phyloP scores from a whole-genome alignment of 441 rosid genomes.

The Sinapis alba region DNA sequence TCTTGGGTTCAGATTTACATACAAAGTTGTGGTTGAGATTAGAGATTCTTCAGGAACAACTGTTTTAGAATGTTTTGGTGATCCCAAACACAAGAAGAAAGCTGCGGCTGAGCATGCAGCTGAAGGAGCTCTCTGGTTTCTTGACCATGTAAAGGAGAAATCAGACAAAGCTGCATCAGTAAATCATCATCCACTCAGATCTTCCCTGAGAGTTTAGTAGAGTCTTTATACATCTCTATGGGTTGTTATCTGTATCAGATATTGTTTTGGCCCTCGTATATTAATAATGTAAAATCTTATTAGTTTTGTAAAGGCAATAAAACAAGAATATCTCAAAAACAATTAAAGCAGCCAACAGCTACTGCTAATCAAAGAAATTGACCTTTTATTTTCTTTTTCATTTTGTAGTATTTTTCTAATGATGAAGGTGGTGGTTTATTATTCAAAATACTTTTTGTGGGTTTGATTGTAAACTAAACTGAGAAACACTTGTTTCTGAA shows the following conservation, averaged over 20 bases:
- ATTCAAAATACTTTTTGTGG: slow-evolving; percentile 36
- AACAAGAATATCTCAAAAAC: slow-evolving; percentile 31
- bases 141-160: slow-evolving; percentile 36
- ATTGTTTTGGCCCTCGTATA: background rate
- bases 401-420: slow-evolving; percentile 25
- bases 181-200: background rate
- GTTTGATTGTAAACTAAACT: slow-evolving; percentile 28
- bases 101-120: slow-evolving; percentile 74
- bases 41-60: slow-evolving; percentile 29
- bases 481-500: slow-evolving; percentile 31
- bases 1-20: slow-evolving; percentile 48
- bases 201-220: background rate
- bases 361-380: slow-evolving; percentile 33
- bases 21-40: slow-evolving; percentile 52
- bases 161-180: slow-evolving; percentile 4
- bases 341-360: slow-evolving; percentile 25
- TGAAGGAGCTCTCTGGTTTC: slow-evolving; percentile 71
- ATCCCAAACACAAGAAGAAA: slow-evolving; percentile 51
- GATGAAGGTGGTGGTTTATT: slow-evolving; percentile 27
- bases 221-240: background rate
- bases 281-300: slow-evolving; percentile 27
- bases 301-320: slow-evolving; percentile 9
- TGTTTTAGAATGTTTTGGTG: slow-evolving; percentile 53
- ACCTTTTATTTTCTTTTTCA: background rate
- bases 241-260: background rate